Evolutionary conservation across 2,329 filamentous ascomycete species (phyloP).

Genomic region (Fusarium vanettenii): DNA sequence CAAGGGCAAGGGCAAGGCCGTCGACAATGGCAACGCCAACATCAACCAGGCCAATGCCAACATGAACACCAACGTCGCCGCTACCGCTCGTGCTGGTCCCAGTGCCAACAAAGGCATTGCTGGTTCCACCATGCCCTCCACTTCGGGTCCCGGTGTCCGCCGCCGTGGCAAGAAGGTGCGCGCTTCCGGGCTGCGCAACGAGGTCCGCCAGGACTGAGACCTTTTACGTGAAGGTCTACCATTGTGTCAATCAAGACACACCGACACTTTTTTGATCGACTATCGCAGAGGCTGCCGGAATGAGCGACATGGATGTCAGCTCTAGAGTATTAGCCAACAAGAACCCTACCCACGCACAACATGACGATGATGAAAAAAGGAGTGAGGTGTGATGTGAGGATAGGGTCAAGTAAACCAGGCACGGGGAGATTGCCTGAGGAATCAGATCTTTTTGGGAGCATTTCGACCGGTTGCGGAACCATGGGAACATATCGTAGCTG

Average conservation of each 20-base stretch:
- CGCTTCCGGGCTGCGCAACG: slow-evolving; percentile 26
- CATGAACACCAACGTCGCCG: not conserved
- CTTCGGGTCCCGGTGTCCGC: slow-evolving; percentile 3
- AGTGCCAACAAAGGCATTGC: not conserved
- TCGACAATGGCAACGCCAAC: not conserved
- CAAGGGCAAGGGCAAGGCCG: not conserved
- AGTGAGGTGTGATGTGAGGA: not conserved
- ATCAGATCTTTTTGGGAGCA: not conserved
- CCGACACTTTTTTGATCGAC: not conserved
- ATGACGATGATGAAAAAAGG: not conserved
- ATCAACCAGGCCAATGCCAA: not conserved
- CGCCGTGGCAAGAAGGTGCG: not conserved
- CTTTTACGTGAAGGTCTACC: not conserved
- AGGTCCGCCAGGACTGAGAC: slow-evolving; percentile 7
- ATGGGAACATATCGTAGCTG: not conserved
- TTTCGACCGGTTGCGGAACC: not conserved
- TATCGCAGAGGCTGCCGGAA: not conserved
- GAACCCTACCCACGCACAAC: not conserved
- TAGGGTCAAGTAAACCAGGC: not conserved
- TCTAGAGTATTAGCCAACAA: not conserved
- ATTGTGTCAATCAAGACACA: not conserved
- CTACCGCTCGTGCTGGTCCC: not conserved
- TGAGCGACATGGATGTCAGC: not conserved
- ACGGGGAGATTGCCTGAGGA: not conserved
- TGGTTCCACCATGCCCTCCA: not conserved